phyloP scores from a whole-genome alignment of 176 grass and related monocot genomes.

The Thalia dealbata region DNA sequence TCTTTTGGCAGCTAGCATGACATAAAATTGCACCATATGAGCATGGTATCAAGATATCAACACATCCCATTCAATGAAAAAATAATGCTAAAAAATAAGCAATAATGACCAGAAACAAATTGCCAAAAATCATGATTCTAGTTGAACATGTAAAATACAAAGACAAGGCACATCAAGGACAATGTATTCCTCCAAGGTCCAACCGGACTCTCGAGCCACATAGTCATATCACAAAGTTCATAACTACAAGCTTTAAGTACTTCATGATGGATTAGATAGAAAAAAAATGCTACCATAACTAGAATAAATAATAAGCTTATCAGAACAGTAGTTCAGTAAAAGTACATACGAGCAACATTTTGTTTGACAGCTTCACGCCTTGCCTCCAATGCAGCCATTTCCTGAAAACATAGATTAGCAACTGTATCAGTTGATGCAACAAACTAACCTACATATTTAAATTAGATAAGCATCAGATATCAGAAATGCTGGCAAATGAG shows the following conservation, averaged over 20 bases:
- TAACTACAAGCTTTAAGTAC: neutral
- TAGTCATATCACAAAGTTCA: neutral
- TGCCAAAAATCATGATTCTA: neutral
- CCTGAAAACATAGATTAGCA: conserved; percentile 26
- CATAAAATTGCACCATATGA: neutral
- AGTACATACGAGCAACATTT: conserved; percentile 71
- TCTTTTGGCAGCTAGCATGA: neutral
- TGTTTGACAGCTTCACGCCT: conserved; percentile 58
- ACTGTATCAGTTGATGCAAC: conserved; percentile 9
- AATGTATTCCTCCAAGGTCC: too few species aligned
- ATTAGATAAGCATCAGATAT: neutral
- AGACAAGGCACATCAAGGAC: neutral
- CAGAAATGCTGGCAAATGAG: neutral
- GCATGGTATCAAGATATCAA: too few species aligned
- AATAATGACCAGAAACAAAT: neutral
- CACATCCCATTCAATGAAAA: too few species aligned
- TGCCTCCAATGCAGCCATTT: conserved; percentile 65
- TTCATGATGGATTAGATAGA: neutral
- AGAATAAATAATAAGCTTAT: neutral
- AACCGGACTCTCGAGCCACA: neutral
- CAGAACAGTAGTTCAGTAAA: neutral
- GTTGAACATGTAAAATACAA: too few species aligned
- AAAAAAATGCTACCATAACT: neutral
- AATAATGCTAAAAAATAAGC: neutral
- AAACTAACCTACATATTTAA: neutral